Percentiles rank a stretch among this genome's conserved stretches.
phyloP scores from a whole-genome alignment of 225 moss, liverwort and hornwort genomes.

The Asterella californica region DNA sequence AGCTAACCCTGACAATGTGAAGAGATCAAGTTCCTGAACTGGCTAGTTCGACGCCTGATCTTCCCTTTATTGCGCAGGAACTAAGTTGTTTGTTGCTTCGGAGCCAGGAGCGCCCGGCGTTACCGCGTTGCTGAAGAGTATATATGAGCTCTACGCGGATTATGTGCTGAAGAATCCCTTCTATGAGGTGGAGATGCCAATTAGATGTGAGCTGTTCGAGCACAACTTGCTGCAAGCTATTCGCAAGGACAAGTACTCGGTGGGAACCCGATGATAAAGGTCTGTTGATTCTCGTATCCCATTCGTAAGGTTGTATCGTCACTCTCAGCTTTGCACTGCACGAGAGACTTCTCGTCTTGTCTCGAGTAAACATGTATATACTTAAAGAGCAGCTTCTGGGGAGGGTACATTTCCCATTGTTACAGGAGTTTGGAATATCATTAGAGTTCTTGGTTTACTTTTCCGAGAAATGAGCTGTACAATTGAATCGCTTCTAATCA shows the following conservation, averaged over 20 bases:
- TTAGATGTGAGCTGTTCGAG: conserved; percentile 82
- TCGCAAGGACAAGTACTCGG: conserved; percentile 58
- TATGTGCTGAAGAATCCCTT: conserved; percentile 87
- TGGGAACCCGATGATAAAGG: conserved; percentile 35
- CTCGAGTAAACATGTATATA: conserved; percentile 3
- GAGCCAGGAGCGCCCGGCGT: conserved; percentile 65
- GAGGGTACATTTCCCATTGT: not conserved
- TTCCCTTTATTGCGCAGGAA: conserved; percentile 43
- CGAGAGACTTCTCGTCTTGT: not conserved
- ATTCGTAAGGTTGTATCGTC: not conserved
- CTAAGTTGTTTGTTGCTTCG: conserved; percentile 77
- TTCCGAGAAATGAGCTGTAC: not conserved
- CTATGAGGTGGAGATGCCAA: conserved; percentile 91
- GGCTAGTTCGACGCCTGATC: not conserved
- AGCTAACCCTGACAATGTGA: not conserved
- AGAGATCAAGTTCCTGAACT: not conserved
- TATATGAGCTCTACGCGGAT: conserved; percentile 83
- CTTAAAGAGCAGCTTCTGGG: not conserved
- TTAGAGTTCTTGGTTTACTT: not conserved
- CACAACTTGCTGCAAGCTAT: conserved; percentile 65
- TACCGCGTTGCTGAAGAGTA: conserved; percentile 49
- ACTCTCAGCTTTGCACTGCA: not conserved
- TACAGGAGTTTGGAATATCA: not conserved
- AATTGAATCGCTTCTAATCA: not conserved
- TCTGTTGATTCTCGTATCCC: not conserved